Conservation (phyloP, 2,329 filamentous ascomycete species). For the Ophiostoma pallidulum region DNA sequence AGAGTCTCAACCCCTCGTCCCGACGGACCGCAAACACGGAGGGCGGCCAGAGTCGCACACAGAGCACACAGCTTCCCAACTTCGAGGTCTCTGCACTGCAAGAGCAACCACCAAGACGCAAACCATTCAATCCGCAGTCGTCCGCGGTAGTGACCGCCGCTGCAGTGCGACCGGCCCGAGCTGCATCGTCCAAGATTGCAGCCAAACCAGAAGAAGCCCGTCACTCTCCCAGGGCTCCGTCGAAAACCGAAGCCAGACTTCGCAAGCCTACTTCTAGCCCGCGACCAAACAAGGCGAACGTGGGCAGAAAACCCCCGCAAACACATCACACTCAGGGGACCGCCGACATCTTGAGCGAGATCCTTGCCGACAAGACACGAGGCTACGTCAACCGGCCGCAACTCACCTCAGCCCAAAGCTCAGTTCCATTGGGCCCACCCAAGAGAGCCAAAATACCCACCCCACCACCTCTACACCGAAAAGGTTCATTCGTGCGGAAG, state of each 20-base stretch:
- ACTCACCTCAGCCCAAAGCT: background rate
- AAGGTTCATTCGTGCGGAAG: slow-evolving; percentile 1
- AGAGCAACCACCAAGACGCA: background rate
- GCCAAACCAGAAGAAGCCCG: background rate
- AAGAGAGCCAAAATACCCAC: background rate
- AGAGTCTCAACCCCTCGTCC: slow-evolving; percentile 5
- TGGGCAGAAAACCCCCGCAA: slow-evolving; percentile 16
- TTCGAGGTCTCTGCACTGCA: slow-evolving; percentile 6
- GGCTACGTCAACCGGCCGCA: background rate
- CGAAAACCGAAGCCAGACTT: background rate
- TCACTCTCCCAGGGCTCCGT: background rate
- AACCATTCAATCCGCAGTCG: background rate
- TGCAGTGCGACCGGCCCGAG: too few relatives aligned
- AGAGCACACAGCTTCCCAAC: background rate
- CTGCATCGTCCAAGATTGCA: too few relatives aligned
- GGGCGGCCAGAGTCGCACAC: slow-evolving; percentile 7
- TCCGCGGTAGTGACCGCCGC: background rate
- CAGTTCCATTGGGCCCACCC: background rate
- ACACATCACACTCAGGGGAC: slow-evolving; percentile 23
- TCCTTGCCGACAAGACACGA: slow-evolving; percentile 10
- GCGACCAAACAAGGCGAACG: background rate
- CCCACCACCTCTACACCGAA: slow-evolving; percentile 1
- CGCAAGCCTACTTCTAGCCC: background rate
- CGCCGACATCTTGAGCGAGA: slow-evolving; percentile 12
- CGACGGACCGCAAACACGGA: background rate